A percentile compares a stretch with the other conserved stretches of the same genome.
phyloP scores from a whole-genome alignment of 306 rosid genomes.

The Ochetophila trinervis region DNA sequence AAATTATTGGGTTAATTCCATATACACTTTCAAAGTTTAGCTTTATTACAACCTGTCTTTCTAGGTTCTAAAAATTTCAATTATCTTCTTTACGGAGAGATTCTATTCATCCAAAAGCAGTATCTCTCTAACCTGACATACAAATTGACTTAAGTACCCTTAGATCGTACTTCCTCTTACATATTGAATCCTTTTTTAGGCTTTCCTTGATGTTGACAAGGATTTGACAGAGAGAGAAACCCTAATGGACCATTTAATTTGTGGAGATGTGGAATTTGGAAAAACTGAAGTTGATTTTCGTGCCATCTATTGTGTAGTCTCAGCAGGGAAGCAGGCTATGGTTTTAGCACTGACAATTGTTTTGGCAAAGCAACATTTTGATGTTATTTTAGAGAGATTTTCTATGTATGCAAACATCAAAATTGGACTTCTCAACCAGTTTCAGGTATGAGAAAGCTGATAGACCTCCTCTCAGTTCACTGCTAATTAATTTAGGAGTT shows the following conservation, averaged over 20 bases:
- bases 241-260: slow-evolving; percentile 93
- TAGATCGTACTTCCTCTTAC: slow-evolving; percentile 16
- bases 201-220: slow-evolving; percentile 82
- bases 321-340: slow-evolving; percentile 93
- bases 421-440: slow-evolving; percentile 84
- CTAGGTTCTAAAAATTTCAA: no score
- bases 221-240: slow-evolving; percentile 83
- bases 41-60: no score
- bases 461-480: neutral
- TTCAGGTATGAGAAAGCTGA: slow-evolving; percentile 60
- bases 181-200: slow-evolving; percentile 36
- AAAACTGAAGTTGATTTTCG: slow-evolving; percentile 98
- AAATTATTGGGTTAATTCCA: no score
- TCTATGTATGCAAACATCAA: slow-evolving; percentile 57
- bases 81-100: no score
- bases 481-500: neutral
- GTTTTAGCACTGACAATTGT: slow-evolving; percentile 94
- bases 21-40: no score
- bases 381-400: slow-evolving; percentile 78
- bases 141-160: no score
- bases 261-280: slow-evolving; percentile 99
- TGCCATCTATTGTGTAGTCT: slow-evolving; percentile 74
- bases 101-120: no score
- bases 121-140: no score
- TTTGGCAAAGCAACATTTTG: slow-evolving; percentile 90